Evolutionary conservation across 495 filamentous ascomycete species (phyloP), one percentile per base, ranked within the genome.

Genomic region (Thermothielavioides terrestris): DNA sequence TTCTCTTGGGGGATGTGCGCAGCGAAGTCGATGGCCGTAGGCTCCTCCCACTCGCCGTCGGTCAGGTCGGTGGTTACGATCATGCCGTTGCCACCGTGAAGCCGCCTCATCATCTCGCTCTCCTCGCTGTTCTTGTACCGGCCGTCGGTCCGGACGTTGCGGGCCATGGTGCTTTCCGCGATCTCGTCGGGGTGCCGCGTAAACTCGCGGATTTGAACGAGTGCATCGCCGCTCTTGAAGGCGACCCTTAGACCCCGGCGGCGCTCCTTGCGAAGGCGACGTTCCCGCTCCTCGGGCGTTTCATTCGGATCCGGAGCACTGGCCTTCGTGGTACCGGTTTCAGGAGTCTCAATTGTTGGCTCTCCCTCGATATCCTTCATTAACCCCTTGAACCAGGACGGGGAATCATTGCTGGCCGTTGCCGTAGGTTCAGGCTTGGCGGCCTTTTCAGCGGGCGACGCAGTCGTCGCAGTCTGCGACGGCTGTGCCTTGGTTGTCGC

Each of bases 171-270:
- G 51, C 77, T 75, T 22, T 80, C 75, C 8, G 81, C 70, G 47
- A 92, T 85, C 61, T 94, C 88, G 20, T 89, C 85, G 2, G 83
- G 85, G 48, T 91, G 82, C 49, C 89, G 85, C 22, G 79, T 81
- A 59, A 95, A 91, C 18, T 83, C 70, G 36, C 82, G 75, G 30
- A 92, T 68, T 55, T 88, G 70, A 1, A 82, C 82, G 6, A 95
- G 74, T n/a, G 75, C 72, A 26, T 82, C 74, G 46, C 86, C 87
- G 0, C 82, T 75, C 61, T 84, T 89, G 53, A 69, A 75, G 0
- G 62, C 74, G 75, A 95, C 54, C 61, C 77, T 46, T 82, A 88
- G 42, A 77, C 79, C 38, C 27, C 87, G 77, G 30, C 88, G 78
- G 25, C 77, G 74, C 61, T 94, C 88, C 55, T 89, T 94, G 27